Evolutionary conservation across 2,329 filamentous ascomycete genomes (phyloP), one percentile per base, ranked within the genome.

Genomic region (Arthroderma uncinatum): DNA sequence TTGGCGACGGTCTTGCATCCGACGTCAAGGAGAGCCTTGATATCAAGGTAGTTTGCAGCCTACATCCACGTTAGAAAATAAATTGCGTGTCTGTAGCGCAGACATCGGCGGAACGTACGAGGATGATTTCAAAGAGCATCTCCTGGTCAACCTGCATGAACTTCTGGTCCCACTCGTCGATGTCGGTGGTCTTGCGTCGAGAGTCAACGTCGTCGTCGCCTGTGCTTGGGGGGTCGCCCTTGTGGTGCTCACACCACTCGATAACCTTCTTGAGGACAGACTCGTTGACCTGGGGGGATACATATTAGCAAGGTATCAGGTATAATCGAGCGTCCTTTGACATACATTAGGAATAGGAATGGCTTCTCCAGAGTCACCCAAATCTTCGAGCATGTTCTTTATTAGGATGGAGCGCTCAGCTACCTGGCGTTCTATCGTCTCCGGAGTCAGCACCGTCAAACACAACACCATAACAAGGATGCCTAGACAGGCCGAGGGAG

Each of bases 91-190:
- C n/a, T n/a, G n/a, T n/a, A n/a, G n/a, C n/a, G n/a, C n/a, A n/a
- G n/a, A n/a, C n/a, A n/a, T n/a, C n/a, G n/a, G n/a, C 62, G 60
- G 40, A 48, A 79, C 85, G 59, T 81, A 93, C 89, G 25, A 98
- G 81, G 65, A 98, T 98, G 69, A 98, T 97, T 78, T 98, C 93
- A 65, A 98, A 98, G 1, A 98, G 82, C 93, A 98, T 97, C 76
- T 98, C 93, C 71, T 98, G 93, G 72, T 98, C 93, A 16, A 98
- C 93, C 75, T 97, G 92, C 93, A 98, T 97, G 74, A 97, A 98
- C 77, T 98, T 98, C 74, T 97, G 92, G 67, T 98, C 93, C 93
- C 93, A 98, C 75, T 98, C 93, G 59, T 97, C 93, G 64, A 98
- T 98, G 67, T 98, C 93, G 50, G 93, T 97, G 1, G 91, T 95